Evolutionary conservation across 2,329 filamentous ascomycete genomes (phyloP), one percentile per base, ranked within the genome.

Genomic region (Diaporthe sp.): DNA sequence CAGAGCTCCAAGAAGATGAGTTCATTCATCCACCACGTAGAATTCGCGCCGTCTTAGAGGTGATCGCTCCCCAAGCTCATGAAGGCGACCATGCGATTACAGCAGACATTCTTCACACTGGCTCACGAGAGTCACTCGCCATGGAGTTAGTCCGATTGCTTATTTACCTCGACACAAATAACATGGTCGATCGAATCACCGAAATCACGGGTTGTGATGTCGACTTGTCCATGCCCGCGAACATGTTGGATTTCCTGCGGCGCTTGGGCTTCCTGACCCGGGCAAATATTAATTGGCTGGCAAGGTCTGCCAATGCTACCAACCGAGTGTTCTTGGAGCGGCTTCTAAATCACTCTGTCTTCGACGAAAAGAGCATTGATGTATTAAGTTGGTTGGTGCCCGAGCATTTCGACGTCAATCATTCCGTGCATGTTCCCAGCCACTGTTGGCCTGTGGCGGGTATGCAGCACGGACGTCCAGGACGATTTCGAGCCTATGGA

Each of bases 1-100:
- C 19, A 19, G 22, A 17, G 12, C 10, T n/a, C 25, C 6, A 4
- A 22, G 7, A 3, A 66, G 6, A 12, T 33, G 40, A 8, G 2
- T 0, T 2, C 7, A 19, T 66, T 10, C 28, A 66, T 22, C 10
- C 60, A 15, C 30, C 22, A 2, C 6, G 12, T 3, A 45, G 1
- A 42, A 55, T 72, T 1, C 33, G 13, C 7, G 70, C 58, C 1
- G 17, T 42, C 2, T 58, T 66, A 10, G 47, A 55, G 1, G 13
- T 35, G 0, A 57, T 55, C 15, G 25, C 13, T 2, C 70, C 70
- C 5, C 47, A 72, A 13, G 47, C 28, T 12, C 22, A 55, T 13
- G 35, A 54, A 45, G 47, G 58, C 13, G 70, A 72, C 19, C 70
- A 72, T 22, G 58, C 50, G 35, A 33, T 25, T 19, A 67, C 58